Evolutionary conservation across 2,329 filamentous ascomycete genomes (phyloP), one percentile per base, ranked within the genome.

Genomic region (Ophiostoma sp.): DNA sequence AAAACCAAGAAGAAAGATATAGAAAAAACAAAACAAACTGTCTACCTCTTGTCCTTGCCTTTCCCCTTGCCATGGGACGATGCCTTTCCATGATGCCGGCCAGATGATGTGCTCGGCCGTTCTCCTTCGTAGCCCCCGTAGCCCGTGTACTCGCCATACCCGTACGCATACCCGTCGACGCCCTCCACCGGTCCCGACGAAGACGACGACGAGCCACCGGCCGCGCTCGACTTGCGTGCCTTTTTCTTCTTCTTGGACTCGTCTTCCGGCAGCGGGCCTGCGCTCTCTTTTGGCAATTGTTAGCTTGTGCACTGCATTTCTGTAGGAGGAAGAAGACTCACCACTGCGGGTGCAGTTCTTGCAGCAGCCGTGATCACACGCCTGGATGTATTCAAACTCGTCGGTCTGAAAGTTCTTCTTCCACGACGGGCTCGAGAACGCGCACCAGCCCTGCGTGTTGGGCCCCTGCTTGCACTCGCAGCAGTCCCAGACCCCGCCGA

Each of bases 351-450:
- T 80, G 72, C 85, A 86, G 35, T 80, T 79, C 69, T 78, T 79
- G 74, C 85, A 87, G 73, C 84, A 86, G 17, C 82, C 83, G 71
- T 87, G 85, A 68, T 84, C 83, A 70, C 85, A 87, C 1, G 80
- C 77, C 69, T 82, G 78, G 66, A 80, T 76, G 27, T 78, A 75
- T 69, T 83, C 81, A 27, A 77, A 73, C 13, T 76, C 75, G 69
- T 75, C 75, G 0, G 77, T 78, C 13, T 78, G 73, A 7, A 76
- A 72, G 71, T 79, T 80, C 68, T 75, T 76, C 67, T 27, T 70
- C 72, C 77, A 74, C 39, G 73, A 74, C 66, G 76, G 76, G 15
- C 78, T 76, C 72, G 72, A 52, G 70, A 80, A 81, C 11, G 78
- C 80, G 75, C 85, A 87, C 84, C 84, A 87, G 7, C 84, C 85